These are phyloP conservation scores for Lasiodiplodia gonubiensis DNA, from an alignment of 2,329 filamentous ascomycete species.

Conservation along the genomic window DNA sequence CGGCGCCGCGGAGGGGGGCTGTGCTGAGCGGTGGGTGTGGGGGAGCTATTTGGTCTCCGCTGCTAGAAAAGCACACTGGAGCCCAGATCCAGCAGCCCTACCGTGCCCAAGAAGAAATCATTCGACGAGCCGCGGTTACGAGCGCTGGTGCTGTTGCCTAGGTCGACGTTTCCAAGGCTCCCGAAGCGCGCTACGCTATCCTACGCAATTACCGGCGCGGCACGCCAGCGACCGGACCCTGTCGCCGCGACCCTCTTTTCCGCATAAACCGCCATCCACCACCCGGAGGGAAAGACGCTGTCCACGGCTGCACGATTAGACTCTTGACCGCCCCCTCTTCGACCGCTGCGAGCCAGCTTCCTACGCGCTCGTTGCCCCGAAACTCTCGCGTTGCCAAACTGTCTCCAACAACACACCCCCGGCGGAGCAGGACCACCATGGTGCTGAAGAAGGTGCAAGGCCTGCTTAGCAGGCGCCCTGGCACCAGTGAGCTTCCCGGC, in stretches of 20 bases:
- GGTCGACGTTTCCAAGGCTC: background rate
- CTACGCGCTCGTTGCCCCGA: background rate
- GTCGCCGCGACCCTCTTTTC: background rate
- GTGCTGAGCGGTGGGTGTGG: slow-evolving; percentile 22
- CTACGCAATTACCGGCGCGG: slow-evolving; percentile 24
- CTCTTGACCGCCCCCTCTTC: background rate
- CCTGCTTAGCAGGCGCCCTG: slow-evolving; percentile 41
- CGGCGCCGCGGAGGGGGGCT: slow-evolving; percentile 15
- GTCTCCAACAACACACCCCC: background rate
- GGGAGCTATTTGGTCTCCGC: background rate
- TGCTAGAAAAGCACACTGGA: background rate
- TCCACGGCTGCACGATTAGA: background rate
- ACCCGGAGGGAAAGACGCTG: background rate
- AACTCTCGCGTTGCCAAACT: background rate
- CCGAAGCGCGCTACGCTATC: slow-evolving; percentile 9
- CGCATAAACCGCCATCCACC: slow-evolving; percentile 1
- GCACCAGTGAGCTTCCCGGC: slow-evolving; percentile 32
- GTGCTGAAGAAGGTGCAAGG: slow-evolving; percentile 46
- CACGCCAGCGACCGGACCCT: slow-evolving; percentile 6
- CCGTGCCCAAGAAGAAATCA: background rate
- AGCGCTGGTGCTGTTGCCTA: background rate
- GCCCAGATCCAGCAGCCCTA: background rate
- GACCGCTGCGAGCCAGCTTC: background rate
- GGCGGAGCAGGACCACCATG: slow-evolving; percentile 36
- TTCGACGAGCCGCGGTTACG: background rate